Conservation (phyloP, 495 filamentous ascomycete genomes). For the Hapsidospora chrysogenum region DNA sequence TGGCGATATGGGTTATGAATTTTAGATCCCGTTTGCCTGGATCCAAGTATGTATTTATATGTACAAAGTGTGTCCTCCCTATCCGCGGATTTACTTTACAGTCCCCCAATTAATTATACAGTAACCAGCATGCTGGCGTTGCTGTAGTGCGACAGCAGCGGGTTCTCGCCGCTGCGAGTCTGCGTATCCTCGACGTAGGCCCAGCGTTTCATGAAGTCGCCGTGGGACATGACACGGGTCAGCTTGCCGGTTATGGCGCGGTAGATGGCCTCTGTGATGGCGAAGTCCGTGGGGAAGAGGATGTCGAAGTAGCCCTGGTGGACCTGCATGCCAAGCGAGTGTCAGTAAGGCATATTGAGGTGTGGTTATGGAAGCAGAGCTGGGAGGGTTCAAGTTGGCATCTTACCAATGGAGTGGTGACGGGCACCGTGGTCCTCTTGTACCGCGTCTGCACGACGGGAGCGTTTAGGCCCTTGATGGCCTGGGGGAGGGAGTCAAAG, state of each 20-base stretch:
- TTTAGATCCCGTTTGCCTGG: no score
- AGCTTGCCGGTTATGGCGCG: conserved; percentile 80
- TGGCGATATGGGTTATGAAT: no score
- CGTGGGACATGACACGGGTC: conserved; percentile 68
- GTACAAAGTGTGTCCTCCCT: no score
- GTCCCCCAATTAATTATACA: no score
- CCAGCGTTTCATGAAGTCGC: conserved; percentile 80
- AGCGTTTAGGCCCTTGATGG: conserved; percentile 67
- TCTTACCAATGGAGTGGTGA: conserved; percentile 78
- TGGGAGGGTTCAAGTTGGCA: neutral
- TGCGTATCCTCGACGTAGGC: conserved; percentile 79
- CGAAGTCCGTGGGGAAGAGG: conserved; percentile 92
- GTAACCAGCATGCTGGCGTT: conserved; percentile 83
- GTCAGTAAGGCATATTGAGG: conserved; percentile 1
- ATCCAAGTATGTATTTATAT: conserved; percentile 1
- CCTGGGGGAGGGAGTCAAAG: conserved; percentile 71
- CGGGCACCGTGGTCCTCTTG: conserved; percentile 68
- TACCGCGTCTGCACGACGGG: conserved; percentile 94
- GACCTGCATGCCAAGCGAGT: conserved; percentile 34
- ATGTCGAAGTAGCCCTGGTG: conserved; percentile 99
- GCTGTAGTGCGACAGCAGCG: conserved; percentile 82
- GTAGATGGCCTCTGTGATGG: conserved; percentile 75
- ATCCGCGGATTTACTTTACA: no score
- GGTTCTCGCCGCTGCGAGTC: conserved; percentile 83
- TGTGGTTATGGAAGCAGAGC: neutral